phyloP scores from a whole-genome alignment of 352 stramenopile genomes.

The Pythium sukuiense region DNA sequence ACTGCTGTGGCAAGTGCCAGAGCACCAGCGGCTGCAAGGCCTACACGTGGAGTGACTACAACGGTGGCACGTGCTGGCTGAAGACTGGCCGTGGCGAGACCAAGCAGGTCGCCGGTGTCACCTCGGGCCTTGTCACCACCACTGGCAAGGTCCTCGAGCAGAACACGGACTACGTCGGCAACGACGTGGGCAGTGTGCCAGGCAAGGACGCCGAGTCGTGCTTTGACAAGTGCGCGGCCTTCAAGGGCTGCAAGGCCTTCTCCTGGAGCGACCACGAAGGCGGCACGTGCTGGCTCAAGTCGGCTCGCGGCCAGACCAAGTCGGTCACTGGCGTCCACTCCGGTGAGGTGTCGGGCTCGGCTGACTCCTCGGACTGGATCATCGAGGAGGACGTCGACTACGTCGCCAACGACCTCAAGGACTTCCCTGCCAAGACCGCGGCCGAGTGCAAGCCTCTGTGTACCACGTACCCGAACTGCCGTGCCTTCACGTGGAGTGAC shows the following conservation, averaged over 20 bases:
- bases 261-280: slow-evolving; percentile 45
- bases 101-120: background rate
- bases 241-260: slow-evolving; percentile 17
- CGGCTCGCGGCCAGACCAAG: slow-evolving; percentile 11
- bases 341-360: background rate
- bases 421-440: background rate
- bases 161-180: background rate
- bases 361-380: background rate
- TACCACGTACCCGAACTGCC: background rate
- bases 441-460: background rate
- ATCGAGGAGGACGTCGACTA: slow-evolving; percentile 14
- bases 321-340: background rate
- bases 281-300: slow-evolving; percentile 57
- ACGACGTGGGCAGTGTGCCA: slow-evolving; percentile 16
- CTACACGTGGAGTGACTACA: slow-evolving; percentile 45
- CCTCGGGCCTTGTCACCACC: background rate
- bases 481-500: slow-evolving; percentile 39
- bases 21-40: slow-evolving; percentile 15
- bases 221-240: slow-evolving; percentile 16
- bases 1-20: no score
- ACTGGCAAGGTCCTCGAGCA: background rate
- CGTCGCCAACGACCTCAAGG: background rate
- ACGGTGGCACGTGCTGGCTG: slow-evolving; percentile 42
- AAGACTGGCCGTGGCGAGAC: background rate
- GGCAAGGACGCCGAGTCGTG: slow-evolving; percentile 10